Base-by-base conservation (phyloP, 2,329 filamentous ascomycete genomes). In the Scleromitrula shiraiana region DNA sequence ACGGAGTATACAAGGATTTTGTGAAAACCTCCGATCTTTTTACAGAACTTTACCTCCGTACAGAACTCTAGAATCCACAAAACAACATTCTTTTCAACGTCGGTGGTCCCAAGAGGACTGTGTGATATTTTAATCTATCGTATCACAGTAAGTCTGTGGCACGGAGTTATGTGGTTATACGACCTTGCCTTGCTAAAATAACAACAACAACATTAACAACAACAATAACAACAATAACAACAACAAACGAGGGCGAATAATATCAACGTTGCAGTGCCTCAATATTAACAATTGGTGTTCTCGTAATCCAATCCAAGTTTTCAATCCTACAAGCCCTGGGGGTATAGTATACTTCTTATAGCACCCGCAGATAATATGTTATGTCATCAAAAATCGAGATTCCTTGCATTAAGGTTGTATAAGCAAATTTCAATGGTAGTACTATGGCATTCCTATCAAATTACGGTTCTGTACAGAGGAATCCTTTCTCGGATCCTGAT, bases 401-500 rank as follows among this genome's bases (percentile, higher is more conserved):
- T n/a, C n/a, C n/a, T n/a, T n/a, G n/a, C n/a, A n/a, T n/a, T n/a
- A n/a, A n/a, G n/a, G n/a, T n/a, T n/a, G n/a, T n/a, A 39, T 45
- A 39, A 39, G 43, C 43, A 39, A 46, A 46, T 46, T 20, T 46
- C 37, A 29, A 39, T 46, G 22, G 33, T 23, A 20, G 24, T 8
- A 29, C 26, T 45, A 32, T 45, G 42, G 19, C 17, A 46, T 39
- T 38, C 29, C 23, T 20, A 23, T 3, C 32, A 39, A 30, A 39
- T 46, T 33, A 46, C 29, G 35, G n/a, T n/a, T n/a, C n/a, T n/a
- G n/a, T n/a, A n/a, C n/a, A n/a, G n/a, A n/a, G 43, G 24, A 40
- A 46, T 46, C 43, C 43, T 46, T 41, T 46, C 44, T 40, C 36
- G 26, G 15, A 46, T 46, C 44, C 44, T 46, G 22, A 46, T 40